Evolutionary conservation across 2,329 filamentous ascomycete species (phyloP), one percentile per base, ranked within the genome.

Genomic region (Westerdykella aurantiaca): DNA sequence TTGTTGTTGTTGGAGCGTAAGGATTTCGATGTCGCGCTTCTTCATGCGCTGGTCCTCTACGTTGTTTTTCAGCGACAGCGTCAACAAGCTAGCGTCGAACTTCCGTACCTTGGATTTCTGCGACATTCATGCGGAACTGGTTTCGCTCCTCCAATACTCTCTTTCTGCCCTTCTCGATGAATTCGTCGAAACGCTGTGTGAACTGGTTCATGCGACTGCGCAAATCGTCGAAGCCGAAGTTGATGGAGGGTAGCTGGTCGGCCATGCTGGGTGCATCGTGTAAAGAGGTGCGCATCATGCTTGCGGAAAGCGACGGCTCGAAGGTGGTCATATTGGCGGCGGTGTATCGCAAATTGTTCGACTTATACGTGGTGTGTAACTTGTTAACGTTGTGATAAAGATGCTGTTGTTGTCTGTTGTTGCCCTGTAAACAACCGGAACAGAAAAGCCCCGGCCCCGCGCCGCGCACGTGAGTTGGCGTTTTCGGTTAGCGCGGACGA

Each of bases 161-260:
- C 68, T 94, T 94, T 39, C 91, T 80, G 0, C 90, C 89, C 51
- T 87, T 83, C 61, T 95, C 91, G 51, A 98, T 96, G 57, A 96
- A 97, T 0, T 83, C 82, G 64, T 98, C 93, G 58, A 98, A 98
- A 56, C 82, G 85, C 7, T 81, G 78, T 0, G 86, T 96, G 66
- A 98, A 98, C 51, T 86, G 88, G 42, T 84, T 79, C 93, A 98
- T 97, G 69, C 89, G 86, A 60, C 91, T 88, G 69, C 91, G 90
- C 63, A 98, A 72, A 56, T 96, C 88, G 58, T 97, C 90, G 68
- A 97, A 97, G 46, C 89, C 89, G 67, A 98, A 97, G 69, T 95
- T 89, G 68, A 95, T 86, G 64, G 79, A 87, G 31, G 93, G 93
- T 7, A 98, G 80, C 39, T 81, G 81, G 64, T 89, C 85, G 34